Percentiles rank a stretch among this genome's conserved stretches.
Evolutionary conservation across 805 yeast genomes (phyloP).

Genomic region (Metschnikowia similis): DNA sequence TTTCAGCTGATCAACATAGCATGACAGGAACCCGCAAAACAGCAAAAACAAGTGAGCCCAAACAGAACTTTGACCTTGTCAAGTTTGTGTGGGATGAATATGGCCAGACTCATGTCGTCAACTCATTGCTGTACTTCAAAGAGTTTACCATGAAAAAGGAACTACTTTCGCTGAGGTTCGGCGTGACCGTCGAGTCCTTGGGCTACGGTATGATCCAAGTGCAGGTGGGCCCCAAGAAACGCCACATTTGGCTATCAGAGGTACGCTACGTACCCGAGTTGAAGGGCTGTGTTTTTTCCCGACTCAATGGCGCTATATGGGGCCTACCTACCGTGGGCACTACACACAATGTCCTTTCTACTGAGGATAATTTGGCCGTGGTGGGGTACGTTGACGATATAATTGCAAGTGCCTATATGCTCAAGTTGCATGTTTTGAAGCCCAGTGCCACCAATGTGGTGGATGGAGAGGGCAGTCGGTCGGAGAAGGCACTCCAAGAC

Average conservation of each 20-base stretch:
- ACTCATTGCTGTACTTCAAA: not conserved
- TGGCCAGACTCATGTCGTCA: not conserved
- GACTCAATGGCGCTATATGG: not conserved
- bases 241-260: not conserved
- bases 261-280: not conserved
- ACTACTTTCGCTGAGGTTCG: not conserved
- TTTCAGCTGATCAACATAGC: not conserved
- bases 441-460: not conserved
- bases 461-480: not conserved
- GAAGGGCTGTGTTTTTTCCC: not conserved
- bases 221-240: not conserved
- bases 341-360: not conserved
- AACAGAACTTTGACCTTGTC: not conserved
- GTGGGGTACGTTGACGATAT: not conserved
- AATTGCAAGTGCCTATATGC: not conserved
- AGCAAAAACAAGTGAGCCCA: not conserved
- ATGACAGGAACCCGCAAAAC: not conserved
- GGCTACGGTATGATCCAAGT: not conserved
- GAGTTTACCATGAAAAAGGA: not conserved
- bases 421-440: not conserved
- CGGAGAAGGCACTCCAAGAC: not conserved
- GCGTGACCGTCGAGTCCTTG: not conserved
- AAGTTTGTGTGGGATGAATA: not conserved
- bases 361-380: not conserved
- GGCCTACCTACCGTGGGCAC: not conserved